A percentile compares a stretch with the other conserved stretches of the same genome.
These are phyloP conservation scores for Scedosporium apiospermum DNA, from an alignment of 2,329 filamentous ascomycete genomes.

Conservation along the genomic window DNA sequence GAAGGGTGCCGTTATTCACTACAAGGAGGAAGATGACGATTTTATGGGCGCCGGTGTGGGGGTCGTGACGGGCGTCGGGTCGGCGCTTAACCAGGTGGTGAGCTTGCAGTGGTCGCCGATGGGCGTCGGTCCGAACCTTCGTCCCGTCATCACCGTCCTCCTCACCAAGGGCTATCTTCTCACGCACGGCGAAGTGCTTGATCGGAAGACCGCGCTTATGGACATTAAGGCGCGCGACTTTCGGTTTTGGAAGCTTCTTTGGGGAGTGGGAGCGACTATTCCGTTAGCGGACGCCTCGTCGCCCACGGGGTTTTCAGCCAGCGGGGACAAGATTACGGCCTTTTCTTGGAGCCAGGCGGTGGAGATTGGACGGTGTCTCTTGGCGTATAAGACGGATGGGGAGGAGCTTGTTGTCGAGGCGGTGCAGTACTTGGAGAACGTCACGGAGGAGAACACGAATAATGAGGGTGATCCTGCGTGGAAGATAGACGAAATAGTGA, in stretches of 20 bases:
- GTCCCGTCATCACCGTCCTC: conserved; percentile 41
- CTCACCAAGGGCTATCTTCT: conserved; percentile 39
- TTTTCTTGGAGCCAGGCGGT: conserved; percentile 44
- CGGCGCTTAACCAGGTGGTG: conserved; percentile 45
- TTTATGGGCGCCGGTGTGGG: conserved; percentile 35
- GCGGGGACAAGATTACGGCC: conserved; percentile 28
- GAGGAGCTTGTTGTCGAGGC: conserved; percentile 41
- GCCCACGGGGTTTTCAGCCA: conserved; percentile 15
- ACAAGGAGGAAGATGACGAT: conserved; percentile 15
- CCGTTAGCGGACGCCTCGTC: conserved; percentile 33
- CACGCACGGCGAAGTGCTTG: conserved; percentile 37
- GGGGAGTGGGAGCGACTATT: conserved; percentile 44
- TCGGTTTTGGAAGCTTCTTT: conserved; percentile 43
- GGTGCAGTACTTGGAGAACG: conserved; percentile 28
- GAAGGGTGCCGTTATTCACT: conserved; percentile 9
- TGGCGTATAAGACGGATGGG: conserved; percentile 43
- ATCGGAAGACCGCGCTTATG: conserved; percentile 9
- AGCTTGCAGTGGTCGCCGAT: conserved; percentile 47
- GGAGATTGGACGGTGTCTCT: conserved; percentile 28
- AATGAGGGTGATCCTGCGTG: conserved; percentile 23
- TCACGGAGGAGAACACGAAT: conserved; percentile 8
- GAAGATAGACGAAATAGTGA: conserved; percentile 38
- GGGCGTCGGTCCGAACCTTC: conserved; percentile 44
- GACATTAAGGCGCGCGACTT: conserved; percentile 28
- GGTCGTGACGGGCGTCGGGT: conserved; percentile 36